These are phyloP conservation scores for Cercospora berteroae DNA, from an alignment of 2,329 filamentous ascomycete species.

Conservation along the genomic window DNA sequence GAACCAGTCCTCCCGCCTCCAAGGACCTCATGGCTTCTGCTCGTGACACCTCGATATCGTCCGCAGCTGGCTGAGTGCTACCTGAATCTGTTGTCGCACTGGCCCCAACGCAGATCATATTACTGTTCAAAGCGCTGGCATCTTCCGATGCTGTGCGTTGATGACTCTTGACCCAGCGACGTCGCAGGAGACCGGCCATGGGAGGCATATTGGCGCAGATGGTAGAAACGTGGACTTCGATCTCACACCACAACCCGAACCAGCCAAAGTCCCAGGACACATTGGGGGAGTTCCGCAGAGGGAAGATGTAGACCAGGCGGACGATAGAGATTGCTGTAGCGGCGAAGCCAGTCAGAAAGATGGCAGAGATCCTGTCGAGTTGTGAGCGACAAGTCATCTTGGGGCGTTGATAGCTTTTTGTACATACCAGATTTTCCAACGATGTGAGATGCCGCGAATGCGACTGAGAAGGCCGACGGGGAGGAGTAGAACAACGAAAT, in stretches of 20 bases:
- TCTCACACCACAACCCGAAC: neutral
- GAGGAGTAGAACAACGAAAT: neutral
- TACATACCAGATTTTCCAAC: neutral
- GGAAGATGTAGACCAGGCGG: neutral
- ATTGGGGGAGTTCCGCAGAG: neutral
- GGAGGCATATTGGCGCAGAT: neutral
- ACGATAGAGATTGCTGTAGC: neutral
- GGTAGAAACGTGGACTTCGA: neutral
- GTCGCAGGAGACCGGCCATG: neutral
- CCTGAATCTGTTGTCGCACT: neutral
- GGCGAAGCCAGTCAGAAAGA: neutral
- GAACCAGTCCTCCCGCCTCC: neutral
- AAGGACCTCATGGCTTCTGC: neutral
- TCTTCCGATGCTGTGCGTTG: neutral
- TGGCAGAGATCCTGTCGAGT: neutral
- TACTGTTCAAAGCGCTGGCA: neutral
- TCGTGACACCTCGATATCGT: neutral
- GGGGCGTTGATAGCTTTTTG: too few relatives aligned
- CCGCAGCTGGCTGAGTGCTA: neutral
- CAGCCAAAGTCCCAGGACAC: neutral
- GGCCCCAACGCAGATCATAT: neutral
- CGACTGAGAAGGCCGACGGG: neutral
- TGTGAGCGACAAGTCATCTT: neutral
- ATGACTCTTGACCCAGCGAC: neutral
- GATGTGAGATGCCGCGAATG: neutral